These are phyloP conservation scores for Zymoseptoria pseudotritici DNA, from an alignment of 2,329 filamentous ascomycete genomes.

Conservation along the genomic window DNA sequence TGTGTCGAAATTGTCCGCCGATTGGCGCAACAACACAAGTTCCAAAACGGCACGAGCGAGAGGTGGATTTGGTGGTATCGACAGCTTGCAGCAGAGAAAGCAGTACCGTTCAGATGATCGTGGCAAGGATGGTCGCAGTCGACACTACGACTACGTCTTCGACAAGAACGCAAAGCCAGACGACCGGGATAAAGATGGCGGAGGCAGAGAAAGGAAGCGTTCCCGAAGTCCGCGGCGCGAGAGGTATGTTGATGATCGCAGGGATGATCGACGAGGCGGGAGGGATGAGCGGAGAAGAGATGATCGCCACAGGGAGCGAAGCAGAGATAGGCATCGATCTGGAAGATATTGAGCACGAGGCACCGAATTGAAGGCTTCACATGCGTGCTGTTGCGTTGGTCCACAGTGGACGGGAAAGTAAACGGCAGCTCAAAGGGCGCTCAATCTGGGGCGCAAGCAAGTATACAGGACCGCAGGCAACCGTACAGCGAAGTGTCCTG, in stretches of 20 bases:
- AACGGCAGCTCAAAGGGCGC: too few species aligned
- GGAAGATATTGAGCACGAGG: conserved; percentile 1
- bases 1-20: conserved; percentile 75
- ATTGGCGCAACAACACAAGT: conserved; percentile 81
- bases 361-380: conserved; percentile 3
- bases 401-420: too few species aligned
- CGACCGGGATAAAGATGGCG: conserved; percentile 8
- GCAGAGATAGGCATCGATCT: conserved; percentile 11
- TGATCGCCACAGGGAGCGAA: conserved; percentile 13
- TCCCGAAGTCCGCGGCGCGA: conserved; percentile 26
- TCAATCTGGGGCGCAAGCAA: too few species aligned
- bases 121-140: conserved; percentile 32
- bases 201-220: conserved; percentile 15
- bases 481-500: too few species aligned
- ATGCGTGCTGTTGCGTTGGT: neutral
- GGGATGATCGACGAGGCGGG: conserved; percentile 12
- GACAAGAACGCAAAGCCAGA: conserved; percentile 49
- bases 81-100: conserved; percentile 77
- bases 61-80: conserved; percentile 86
- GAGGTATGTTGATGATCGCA: conserved; percentile 9
- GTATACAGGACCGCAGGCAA: too few species aligned
- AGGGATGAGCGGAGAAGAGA: conserved; percentile 12
- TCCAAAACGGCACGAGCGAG: conserved; percentile 60
- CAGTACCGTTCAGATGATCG: conserved; percentile 67
- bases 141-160: conserved; percentile 72